Percentiles rank a stretch among this genome's conserved stretches.
Conservation (phyloP, 495 filamentous ascomycete species). For the Neurospora sp. region DNA sequence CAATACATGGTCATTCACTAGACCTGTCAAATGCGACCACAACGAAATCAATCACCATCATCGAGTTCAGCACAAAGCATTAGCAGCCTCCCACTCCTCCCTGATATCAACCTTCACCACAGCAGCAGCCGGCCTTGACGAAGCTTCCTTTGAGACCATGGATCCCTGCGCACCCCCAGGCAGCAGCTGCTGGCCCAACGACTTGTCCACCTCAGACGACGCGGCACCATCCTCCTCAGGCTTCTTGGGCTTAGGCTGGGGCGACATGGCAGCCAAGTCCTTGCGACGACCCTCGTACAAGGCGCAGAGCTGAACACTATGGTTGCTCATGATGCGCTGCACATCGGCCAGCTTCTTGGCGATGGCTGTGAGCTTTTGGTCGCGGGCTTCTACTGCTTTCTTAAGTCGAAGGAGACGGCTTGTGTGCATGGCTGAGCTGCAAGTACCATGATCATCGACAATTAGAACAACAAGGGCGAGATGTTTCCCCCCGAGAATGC, state of each 20-base stretch:
- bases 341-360: conserved; percentile 12
- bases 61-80: neutral
- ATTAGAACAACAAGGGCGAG: neutral
- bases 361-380: conserved; percentile 10
- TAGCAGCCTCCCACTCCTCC: neutral
- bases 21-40: neutral
- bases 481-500: neutral
- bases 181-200: neutral
- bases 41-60: neutral
- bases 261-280: conserved; percentile 8
- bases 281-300: conserved; percentile 16
- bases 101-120: neutral
- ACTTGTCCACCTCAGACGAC: neutral
- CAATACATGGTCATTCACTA: neutral
- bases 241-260: neutral
- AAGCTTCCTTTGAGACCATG: neutral
- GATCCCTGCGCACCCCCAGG: neutral
- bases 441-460: neutral
- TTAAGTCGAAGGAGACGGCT: conserved; percentile 6
- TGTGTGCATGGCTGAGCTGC: conserved; percentile 2
- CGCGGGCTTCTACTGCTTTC: conserved; percentile 15
- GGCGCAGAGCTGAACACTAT: conserved; percentile 14
- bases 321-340: conserved; percentile 14
- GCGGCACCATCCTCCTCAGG: neutral
- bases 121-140: neutral